Conservation (phyloP, 2,329 filamentous ascomycete species). For the Madurella mycetomatis region DNA sequence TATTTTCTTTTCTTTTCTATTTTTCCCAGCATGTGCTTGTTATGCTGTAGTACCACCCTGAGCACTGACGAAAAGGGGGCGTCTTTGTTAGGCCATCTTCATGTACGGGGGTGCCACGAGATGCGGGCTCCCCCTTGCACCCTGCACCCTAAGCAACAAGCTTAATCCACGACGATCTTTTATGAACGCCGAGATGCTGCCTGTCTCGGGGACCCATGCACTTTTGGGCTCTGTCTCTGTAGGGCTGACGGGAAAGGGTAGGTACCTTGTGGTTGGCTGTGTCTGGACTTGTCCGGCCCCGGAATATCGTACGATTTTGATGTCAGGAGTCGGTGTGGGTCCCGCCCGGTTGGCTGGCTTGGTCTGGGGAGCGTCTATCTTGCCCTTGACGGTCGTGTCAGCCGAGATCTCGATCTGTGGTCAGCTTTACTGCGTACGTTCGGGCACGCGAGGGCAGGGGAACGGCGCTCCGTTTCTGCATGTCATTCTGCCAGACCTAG, state of each 20-base stretch:
- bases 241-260: slow-evolving; percentile 14
- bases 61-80: too few relatives aligned
- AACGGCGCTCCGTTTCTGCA: background rate
- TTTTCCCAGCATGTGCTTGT: too few relatives aligned
- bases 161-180: too few relatives aligned
- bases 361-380: background rate
- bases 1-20: too few relatives aligned
- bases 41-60: too few relatives aligned
- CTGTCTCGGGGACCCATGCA: too few relatives aligned
- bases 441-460: background rate
- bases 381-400: too few relatives aligned
- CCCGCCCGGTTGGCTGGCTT: slow-evolving; percentile 10
- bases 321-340: slow-evolving; percentile 18
- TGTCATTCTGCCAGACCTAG: background rate
- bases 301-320: slow-evolving; percentile 28
- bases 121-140: too few relatives aligned
- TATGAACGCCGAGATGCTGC: too few relatives aligned
- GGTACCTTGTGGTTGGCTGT: slow-evolving; percentile 3
- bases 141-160: too few relatives aligned
- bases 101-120: too few relatives aligned
- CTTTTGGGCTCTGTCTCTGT: background rate
- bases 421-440: slow-evolving; percentile 1
- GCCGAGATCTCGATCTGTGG: background rate
- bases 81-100: too few relatives aligned
- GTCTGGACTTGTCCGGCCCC: background rate